phyloP scores from a whole-genome alignment of 2,329 filamentous ascomycete genomes.

The Ascochyta fabae region DNA sequence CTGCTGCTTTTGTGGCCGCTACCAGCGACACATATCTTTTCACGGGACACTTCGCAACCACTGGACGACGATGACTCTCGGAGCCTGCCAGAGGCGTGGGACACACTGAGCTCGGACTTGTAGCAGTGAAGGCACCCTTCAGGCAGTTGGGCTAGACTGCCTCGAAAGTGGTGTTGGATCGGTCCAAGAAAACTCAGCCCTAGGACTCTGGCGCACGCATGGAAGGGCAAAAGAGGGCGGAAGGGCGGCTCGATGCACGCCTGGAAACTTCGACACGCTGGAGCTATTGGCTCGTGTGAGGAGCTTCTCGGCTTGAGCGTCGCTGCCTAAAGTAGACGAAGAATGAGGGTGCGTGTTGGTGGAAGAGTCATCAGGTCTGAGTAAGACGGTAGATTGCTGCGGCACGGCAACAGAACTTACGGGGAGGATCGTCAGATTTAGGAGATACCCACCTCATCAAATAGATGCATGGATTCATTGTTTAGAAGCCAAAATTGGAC shows the following conservation, averaged over 20 bases:
- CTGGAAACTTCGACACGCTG: conserved; percentile 21
- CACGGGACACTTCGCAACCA: conserved; percentile 9
- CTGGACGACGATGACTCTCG: conserved; percentile 34
- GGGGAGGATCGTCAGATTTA: neutral
- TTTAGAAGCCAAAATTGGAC: neutral
- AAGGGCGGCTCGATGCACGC: conserved; percentile 47
- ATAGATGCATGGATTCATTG: neutral
- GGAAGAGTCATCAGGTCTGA: conserved; percentile 39
- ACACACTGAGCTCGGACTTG: conserved; percentile 46
- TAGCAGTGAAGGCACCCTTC: conserved; percentile 41
- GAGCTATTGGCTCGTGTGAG: conserved; percentile 35
- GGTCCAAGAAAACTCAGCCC: conserved; percentile 48
- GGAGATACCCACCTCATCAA: conserved; percentile 2
- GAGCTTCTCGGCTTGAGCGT: conserved; percentile 43
- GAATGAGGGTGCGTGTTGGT: conserved; percentile 36
- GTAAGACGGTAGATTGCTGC: conserved; percentile 6
- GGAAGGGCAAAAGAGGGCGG: conserved; percentile 24
- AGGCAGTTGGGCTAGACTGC: neutral
- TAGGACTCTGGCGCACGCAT: conserved; percentile 46
- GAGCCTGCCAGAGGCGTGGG: conserved; percentile 48
- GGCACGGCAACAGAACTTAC: neutral
- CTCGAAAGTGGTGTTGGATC: conserved; percentile 29
- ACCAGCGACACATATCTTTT: neutral
- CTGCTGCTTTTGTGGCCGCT: conserved; percentile 3
- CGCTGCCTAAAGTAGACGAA: conserved; percentile 34